Base-by-base conservation (phyloP, 495 filamentous ascomycete genomes). In the Talaromyces thailandensis region DNA sequence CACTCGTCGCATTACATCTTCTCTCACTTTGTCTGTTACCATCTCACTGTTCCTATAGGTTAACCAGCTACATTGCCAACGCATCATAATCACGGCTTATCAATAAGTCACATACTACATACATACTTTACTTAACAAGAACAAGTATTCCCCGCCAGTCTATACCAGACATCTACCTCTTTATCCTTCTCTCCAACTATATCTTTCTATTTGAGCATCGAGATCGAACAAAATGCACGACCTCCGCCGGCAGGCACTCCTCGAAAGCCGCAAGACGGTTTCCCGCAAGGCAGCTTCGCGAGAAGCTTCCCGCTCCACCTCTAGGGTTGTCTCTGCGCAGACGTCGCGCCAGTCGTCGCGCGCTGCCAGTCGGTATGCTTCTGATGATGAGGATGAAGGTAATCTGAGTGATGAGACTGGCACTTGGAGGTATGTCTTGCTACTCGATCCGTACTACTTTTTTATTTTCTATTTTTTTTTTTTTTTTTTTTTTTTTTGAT, bases 201-300 rank as follows among this genome's bases (percentile, higher is more conserved):
- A 24, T 45, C 50, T 55, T 35, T 50, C 35, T 29, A 25, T 40
- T 63, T 28, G 24, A 57, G 63, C 73, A 28, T 18, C 16, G 6
- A 56, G 32, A 35, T 1, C 12, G 23, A 32, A 14, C 12, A 35
- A 31, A 61, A 79, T 79, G 77, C 77, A 75, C 23, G 77, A 80
- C 68, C 83, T 97, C 60, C 84, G 90, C 67, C 87, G 93, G 70
- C 90, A 90, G 71, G 91, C 89, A 35, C 81, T 90, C 25, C 67
- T 79, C 11, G 89, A 93, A 78, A 90, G 87, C 76, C 86, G 86
- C 71, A 98, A 98, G 79, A 98, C 93, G 37, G 81, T 94, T 56
- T 97, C 94, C 37, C 86, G 88, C 69, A 96, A 96, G 76, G 92
- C 92, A 6, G 87, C 85, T 56, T 90, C 89, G 14, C 82, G 84